phyloP scores from a whole-genome alignment of 2,329 filamentous ascomycete genomes.

The Ascochyta clinopodiicola region DNA sequence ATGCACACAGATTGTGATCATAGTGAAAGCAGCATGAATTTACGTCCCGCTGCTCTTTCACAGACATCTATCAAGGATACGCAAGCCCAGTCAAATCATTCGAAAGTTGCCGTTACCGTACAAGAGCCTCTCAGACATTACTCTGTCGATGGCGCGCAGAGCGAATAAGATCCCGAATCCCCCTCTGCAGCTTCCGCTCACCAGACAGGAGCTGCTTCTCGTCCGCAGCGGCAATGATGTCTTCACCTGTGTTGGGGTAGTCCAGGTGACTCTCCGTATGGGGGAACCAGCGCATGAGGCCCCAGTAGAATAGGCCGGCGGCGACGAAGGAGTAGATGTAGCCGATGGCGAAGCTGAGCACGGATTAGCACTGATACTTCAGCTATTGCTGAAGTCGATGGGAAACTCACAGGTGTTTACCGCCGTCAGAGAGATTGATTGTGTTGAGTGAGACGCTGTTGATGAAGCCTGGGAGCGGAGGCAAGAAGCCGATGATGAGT shows the following conservation, averaged over 20 bases:
- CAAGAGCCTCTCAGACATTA: not conserved
- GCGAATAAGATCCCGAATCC: slow-evolving; percentile 6
- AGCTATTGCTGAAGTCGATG: not conserved
- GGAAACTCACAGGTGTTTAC: slow-evolving; percentile 32
- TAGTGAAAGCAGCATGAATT: too few relatives aligned
- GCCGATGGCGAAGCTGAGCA: slow-evolving; percentile 41
- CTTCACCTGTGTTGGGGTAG: slow-evolving; percentile 71
- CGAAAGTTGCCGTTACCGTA: too few relatives aligned
- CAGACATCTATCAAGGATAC: too few relatives aligned
- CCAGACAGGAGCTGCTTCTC: slow-evolving; percentile 26
- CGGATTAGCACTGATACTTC: not conserved
- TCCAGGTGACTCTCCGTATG: slow-evolving; percentile 87
- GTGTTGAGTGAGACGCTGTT: slow-evolving; percentile 27
- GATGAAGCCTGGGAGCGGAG: slow-evolving; percentile 33
- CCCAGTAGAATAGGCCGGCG: slow-evolving; percentile 44
- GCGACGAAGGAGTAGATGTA: slow-evolving; percentile 48
- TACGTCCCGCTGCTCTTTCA: too few relatives aligned
- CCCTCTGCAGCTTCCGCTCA: slow-evolving; percentile 10
- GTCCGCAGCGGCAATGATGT: slow-evolving; percentile 53
- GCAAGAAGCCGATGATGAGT: slow-evolving; percentile 31
- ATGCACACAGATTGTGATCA: too few relatives aligned
- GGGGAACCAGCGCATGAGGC: slow-evolving; percentile 43
- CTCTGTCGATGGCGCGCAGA: not conserved
- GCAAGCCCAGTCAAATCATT: too few relatives aligned
- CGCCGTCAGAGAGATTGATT: slow-evolving; percentile 25